Evolutionary conservation across 1,284 basidiomycete species (phyloP).

Genomic region (Cutaneotrichosporon sp.): DNA sequence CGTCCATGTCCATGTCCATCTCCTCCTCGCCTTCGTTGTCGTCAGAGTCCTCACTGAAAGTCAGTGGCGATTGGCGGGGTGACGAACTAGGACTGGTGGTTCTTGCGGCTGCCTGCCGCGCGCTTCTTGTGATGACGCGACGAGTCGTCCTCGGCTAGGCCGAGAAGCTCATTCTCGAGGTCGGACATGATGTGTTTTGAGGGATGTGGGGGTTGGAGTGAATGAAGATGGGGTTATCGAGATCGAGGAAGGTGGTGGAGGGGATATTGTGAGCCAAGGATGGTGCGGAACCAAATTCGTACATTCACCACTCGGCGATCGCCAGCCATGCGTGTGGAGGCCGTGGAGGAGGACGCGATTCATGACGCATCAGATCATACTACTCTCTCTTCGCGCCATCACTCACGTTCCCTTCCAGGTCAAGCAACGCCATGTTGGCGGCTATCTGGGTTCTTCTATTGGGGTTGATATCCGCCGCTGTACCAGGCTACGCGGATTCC

Average conservation of each 20-base stretch:
- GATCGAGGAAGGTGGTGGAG: neutral
- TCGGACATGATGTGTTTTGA: conserved; percentile 41
- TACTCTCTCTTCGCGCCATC: neutral
- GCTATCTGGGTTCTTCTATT: neutral
- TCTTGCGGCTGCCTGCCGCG: conserved; percentile 29
- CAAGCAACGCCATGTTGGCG: neutral
- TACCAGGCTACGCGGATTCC: neutral
- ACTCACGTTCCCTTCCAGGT: neutral
- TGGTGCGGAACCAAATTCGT: neutral
- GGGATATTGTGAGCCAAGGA: neutral
- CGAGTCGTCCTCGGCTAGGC: conserved; percentile 52
- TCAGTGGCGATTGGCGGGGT: neutral
- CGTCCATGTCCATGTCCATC: conserved; percentile 47
- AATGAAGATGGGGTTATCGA: neutral
- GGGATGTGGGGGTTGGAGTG: neutral
- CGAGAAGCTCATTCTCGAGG: conserved; percentile 53
- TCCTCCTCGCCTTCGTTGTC: conserved; percentile 33
- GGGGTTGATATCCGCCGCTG: neutral
- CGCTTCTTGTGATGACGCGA: conserved; percentile 40
- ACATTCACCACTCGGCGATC: neutral
- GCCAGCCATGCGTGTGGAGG: neutral
- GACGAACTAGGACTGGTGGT: conserved; percentile 33
- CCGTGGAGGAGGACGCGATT: neutral
- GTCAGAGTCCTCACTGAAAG: conserved; percentile 26
- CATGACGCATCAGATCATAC: neutral